Conservation (phyloP, 2,329 filamentous ascomycete species). For the Chrysosporium queenslandicum region DNA sequence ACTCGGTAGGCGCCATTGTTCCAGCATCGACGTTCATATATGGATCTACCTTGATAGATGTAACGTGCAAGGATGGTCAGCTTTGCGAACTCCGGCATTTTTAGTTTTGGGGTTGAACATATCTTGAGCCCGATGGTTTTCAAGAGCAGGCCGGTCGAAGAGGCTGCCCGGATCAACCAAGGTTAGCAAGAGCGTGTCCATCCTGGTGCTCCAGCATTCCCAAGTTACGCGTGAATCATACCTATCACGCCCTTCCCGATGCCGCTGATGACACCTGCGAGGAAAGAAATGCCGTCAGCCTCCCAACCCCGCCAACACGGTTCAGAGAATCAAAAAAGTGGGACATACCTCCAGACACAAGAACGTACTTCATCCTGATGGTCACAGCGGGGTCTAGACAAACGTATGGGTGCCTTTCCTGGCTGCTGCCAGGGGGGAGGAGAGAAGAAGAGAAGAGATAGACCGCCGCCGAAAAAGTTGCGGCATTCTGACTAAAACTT, state of each 20-base stretch:
- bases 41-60: conserved; percentile 60
- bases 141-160: conserved; percentile 62
- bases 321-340: background rate
- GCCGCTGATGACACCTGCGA: conserved; percentile 40
- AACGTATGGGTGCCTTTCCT: conserved; percentile 16
- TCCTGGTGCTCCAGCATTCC: background rate
- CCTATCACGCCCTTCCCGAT: conserved; percentile 57
- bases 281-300: background rate
- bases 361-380: conserved; percentile 65
- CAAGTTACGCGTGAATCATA: conserved; percentile 29
- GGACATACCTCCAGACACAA: conserved; percentile 60
- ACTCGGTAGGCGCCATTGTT: conserved; percentile 58
- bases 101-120: conserved; percentile 33
- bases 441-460: conserved; percentile 8
- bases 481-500: background rate
- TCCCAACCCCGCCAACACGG: conserved; percentile 5
- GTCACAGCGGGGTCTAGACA: background rate
- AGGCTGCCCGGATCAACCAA: conserved; percentile 43
- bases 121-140: conserved; percentile 73
- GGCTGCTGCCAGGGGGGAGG: conserved; percentile 13
- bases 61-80: conserved; percentile 42
- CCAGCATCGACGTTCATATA: conserved; percentile 71
- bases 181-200: background rate
- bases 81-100: conserved; percentile 10
- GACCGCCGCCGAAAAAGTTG: background rate